phyloP scores from a whole-genome alignment of 805 yeast genomes.

The Ogataea pini region DNA sequence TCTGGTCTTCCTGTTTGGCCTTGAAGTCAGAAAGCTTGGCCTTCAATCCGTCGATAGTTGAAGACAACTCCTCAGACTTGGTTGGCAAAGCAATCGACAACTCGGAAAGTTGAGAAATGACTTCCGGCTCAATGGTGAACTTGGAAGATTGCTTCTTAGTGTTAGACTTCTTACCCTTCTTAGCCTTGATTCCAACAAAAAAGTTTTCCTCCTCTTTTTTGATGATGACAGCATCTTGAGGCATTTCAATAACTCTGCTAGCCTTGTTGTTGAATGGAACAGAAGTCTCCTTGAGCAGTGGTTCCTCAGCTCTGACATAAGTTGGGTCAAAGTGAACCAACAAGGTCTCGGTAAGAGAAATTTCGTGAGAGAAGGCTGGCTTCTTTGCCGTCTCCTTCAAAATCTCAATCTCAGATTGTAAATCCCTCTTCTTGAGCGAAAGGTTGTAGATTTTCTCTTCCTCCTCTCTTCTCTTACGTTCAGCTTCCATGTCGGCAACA shows the following conservation, averaged over 20 bases:
- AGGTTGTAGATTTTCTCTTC: constrained; percentile 57
- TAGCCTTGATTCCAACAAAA: constrained; percentile 52
- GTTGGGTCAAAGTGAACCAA: constrained; percentile 77
- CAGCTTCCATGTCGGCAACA: constrained; percentile 66
- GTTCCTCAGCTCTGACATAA: constrained; percentile 56
- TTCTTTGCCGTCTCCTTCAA: constrained; percentile 65
- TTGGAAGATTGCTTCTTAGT: constrained; percentile 39
- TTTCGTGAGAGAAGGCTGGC: constrained; percentile 85
- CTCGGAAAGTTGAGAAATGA: constrained; percentile 74
- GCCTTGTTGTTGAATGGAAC: constrained; percentile 18
- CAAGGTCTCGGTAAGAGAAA: constrained; percentile 71
- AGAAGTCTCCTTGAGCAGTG: constrained; percentile 18
- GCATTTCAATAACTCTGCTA: constrained; percentile 57
- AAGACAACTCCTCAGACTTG: constrained; percentile 66
- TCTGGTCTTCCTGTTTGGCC: constrained; percentile 76
- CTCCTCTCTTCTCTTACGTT: constrained; percentile 65
- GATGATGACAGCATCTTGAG: constrained; percentile 62
- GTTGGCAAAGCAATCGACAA: constrained; percentile 79
- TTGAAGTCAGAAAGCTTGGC: constrained; percentile 68
- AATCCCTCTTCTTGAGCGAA: constrained; percentile 53
- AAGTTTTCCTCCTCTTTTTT: constrained; percentile 62
- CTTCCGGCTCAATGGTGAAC: constrained; percentile 77
- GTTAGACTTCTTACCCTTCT: constrained; percentile 52
- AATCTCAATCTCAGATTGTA: constrained; percentile 61
- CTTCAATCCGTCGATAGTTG: constrained; percentile 65